Evolutionary conservation across 441 rosid genomes (phyloP), one percentile per base, ranked within the genome.

Genomic region (Cnidoscolus chayamansa): DNA sequence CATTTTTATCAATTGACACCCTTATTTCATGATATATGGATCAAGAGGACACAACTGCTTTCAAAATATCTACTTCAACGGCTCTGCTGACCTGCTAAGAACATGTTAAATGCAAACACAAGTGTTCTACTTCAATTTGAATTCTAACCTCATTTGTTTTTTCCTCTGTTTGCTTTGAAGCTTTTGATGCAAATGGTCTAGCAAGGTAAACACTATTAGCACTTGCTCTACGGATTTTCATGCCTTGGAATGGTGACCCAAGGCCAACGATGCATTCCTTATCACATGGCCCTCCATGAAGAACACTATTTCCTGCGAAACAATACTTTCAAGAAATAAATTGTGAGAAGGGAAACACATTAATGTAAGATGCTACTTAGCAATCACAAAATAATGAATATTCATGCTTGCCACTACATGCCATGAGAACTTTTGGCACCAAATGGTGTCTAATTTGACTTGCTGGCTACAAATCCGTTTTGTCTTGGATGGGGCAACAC

Each of bases 161-260:
- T 68, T 79, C 63, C 50, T 72, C 81, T 25, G 82, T 61, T 77
- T 81, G 67, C 78, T 81, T 85, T 48, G 97, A 86, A 72, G 91
- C 65, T 81, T 56, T 82, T 59, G 98, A 87, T 5, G 97, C 89
- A 79, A 88, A 88, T 58, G 90, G 75, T 83, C 94, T 84, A 70
- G 85, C 72, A 69, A 81, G 72, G 67, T 17, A 74, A 77, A 76
- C 74, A 65, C 76, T 72, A 8, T 10, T 51, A 60, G 69, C 40
- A 55, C 80, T 81, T 70, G 37, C 65, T 54, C 71, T 72, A 65
- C 68, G 48, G 56, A 67, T 74, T 63, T 77, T 81, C 74, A 48
- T 56, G 50, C 57, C 73, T 63, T 65, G 82, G 72, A 74, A 56
- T 49, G 78, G 76, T 4, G 77, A 73, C 55, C 75, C 53, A 71